phyloP scores from a whole-genome alignment of 345 rosid genomes.

The Cardamine resedifolia region DNA sequence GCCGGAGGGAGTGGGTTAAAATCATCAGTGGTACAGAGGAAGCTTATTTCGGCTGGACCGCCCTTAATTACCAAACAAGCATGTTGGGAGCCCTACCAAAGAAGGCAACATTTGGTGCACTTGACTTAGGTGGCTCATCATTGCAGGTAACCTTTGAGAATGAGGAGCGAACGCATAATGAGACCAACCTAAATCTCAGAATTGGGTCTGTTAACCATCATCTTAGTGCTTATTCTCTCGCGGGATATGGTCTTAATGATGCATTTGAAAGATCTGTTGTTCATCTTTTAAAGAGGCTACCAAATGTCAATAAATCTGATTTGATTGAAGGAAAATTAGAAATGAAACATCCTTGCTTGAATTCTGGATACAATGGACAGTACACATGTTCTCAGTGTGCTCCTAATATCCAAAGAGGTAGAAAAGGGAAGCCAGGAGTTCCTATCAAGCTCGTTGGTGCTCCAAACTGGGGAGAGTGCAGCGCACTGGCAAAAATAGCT shows the following conservation, averaged over 20 bases:
- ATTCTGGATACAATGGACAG: constrained; percentile 72
- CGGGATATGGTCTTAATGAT: constrained; percentile 98
- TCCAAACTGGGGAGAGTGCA: constrained; percentile 85
- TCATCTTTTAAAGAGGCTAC: constrained; percentile 53
- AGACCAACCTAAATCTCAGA: constrained; percentile 67
- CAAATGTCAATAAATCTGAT: constrained; percentile 45
- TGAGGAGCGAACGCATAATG: constrained; percentile 51
- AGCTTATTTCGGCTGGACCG: constrained; percentile 96
- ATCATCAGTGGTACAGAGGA: constrained; percentile 90
- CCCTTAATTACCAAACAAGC: constrained; percentile 75
- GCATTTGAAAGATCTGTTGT: constrained; percentile 92
- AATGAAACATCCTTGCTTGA: constrained; percentile 90
- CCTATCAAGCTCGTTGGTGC: constrained; percentile 72
- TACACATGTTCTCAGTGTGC: constrained; percentile 76
- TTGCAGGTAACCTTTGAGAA: constrained; percentile 96
- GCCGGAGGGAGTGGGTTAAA: constrained; percentile 76
- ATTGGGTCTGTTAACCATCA: constrained; percentile 78
- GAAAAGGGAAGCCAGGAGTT: constrained; percentile 62
- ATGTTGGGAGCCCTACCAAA: constrained; percentile 68
- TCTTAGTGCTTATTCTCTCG: constrained; percentile 92
- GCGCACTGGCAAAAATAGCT: constrained; percentile 70
- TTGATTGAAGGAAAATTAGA: constrained; percentile 55
- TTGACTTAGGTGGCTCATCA: constrained; percentile 98
- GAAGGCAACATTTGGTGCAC: constrained; percentile 88
- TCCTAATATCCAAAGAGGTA: constrained; percentile 47